These are phyloP conservation scores for Colletotrichum sp. DNA, from an alignment of 2,329 filamentous ascomycete genomes.

Conservation along the genomic window DNA sequence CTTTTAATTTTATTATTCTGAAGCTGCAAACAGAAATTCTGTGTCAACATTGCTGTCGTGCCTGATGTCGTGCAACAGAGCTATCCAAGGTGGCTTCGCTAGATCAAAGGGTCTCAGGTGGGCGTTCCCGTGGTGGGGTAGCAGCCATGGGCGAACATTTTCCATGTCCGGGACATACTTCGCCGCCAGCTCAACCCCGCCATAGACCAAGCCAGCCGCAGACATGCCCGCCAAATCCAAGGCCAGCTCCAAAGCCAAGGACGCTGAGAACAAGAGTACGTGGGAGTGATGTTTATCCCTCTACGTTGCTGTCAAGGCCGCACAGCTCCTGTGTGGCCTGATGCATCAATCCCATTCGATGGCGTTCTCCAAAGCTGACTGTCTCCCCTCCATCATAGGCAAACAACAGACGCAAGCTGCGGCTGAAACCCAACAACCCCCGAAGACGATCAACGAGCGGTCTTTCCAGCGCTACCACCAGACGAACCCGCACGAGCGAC, in stretches of 20 bases:
- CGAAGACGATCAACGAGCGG: slow-evolving; percentile 54
- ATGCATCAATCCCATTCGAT: slow-evolving; percentile 2
- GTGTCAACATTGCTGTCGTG: background rate
- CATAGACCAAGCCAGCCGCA: slow-evolving; percentile 19
- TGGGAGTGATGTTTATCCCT: slow-evolving; percentile 19
- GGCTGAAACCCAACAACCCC: slow-evolving; percentile 28
- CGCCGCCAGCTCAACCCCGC: slow-evolving; percentile 19
- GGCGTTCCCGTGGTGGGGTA: slow-evolving; percentile 9
- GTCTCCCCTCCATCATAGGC: slow-evolving; percentile 17
- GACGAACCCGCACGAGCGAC: slow-evolving; percentile 54
- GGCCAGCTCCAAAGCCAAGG: slow-evolving; percentile 35
- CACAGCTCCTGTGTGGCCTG: background rate
- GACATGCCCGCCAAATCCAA: slow-evolving; percentile 43
- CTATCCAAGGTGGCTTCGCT: background rate
- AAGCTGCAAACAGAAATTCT: background rate
- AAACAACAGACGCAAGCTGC: slow-evolving; percentile 27
- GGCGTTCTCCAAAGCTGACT: background rate
- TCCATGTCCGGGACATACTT: slow-evolving; percentile 5
- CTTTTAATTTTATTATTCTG: background rate
- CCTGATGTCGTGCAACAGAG: background rate
- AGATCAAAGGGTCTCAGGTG: background rate
- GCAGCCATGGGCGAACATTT: slow-evolving; percentile 6
- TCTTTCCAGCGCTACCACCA: slow-evolving; percentile 52
- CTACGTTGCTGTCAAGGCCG: background rate
- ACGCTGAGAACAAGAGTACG: slow-evolving; percentile 23